Evolutionary conservation across 345 rosid genomes (phyloP).

Genomic region (Mangifera indica): DNA sequence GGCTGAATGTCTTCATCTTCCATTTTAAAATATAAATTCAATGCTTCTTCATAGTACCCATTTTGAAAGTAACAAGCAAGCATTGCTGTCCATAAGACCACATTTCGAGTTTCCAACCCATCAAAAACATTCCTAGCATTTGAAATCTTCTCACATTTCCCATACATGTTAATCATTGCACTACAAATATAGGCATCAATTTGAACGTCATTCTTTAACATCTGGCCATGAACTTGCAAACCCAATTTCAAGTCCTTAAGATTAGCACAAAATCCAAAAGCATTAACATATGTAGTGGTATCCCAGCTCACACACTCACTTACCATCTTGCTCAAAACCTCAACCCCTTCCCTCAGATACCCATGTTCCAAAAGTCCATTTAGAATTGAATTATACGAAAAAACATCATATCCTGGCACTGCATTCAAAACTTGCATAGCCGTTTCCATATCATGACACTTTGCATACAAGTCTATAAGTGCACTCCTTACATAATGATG

Average conservation of each 20-base stretch:
- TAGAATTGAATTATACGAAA: conserved; percentile 55
- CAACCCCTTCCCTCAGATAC: conserved; percentile 45
- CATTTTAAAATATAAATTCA: conserved; percentile 54
- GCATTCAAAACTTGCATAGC: conserved; percentile 42
- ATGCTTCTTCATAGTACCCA: conserved; percentile 65
- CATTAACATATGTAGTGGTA: conserved; percentile 46
- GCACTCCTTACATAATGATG: conserved; percentile 62
- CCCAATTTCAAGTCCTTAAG: conserved; percentile 56
- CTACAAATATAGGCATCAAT: conserved; percentile 40
- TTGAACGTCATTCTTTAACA: conserved; percentile 38
- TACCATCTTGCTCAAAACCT: conserved; percentile 49
- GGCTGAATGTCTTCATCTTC: conserved; percentile 39
- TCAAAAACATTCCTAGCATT: conserved; percentile 56
- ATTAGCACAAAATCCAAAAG: conserved; percentile 51
- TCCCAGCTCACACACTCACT: conserved; percentile 47
- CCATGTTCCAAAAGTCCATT: conserved; percentile 57
- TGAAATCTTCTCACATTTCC: conserved; percentile 54
- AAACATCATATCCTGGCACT: conserved; percentile 44
- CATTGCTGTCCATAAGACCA: conserved; percentile 63
- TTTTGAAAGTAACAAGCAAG: conserved; percentile 69
- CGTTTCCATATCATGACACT: conserved; percentile 39
- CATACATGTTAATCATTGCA: conserved; percentile 72
- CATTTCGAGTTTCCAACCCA: conserved; percentile 36
- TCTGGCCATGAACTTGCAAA: conserved; percentile 52
- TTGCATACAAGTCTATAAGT: conserved; percentile 55